Base-by-base conservation (phyloP, 1,284 basidiomycete species). In the Inonotus obliquus region DNA sequence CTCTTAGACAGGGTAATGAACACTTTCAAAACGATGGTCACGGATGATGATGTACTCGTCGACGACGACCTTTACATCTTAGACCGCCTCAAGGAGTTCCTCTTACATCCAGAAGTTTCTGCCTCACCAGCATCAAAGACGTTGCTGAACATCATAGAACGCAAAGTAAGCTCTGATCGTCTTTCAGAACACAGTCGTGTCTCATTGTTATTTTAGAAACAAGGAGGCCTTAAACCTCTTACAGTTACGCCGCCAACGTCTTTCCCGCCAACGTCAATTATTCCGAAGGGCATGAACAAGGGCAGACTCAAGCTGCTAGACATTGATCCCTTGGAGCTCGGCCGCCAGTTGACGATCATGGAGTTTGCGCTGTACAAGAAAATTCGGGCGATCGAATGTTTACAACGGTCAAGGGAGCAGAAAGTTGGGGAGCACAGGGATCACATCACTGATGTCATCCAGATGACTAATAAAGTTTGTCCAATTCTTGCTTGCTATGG, bases 261-360 rank as follows among this genome's bases (percentile, higher is more conserved):
- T 61, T 78, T 17, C 2, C 85, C 90, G 27, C 92, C 94, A 0
- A 47, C 47, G 17, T 84, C 94, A 0, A 87, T 96, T 59, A 64
- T 89, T 14, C 94, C 94, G 0, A 91, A 87, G 71, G 77, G 59
- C 11, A 61, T 61, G 60, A 58, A 81, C 54, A 77, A 79, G 65
- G 89, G 86, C 74, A 92, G 89, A 75, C 75, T 94, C 65, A 94
- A 93, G 68, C 78, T 96, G 19, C 73, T 89, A n/a, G 94, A 96
- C 65, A 84, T 97, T 54, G 94, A 99, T 68, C 81, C 96, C 1
- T 74, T 96, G 35, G 97, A 99, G 74, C 74, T 99, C 19, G 96
- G 95, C 0, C 83, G 97, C 44, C 97, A 99, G 72, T 77, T 99
- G 59, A 98, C 97, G 0, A 85, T 98, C 61, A 83, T 97, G 78